Conservation (phyloP, 1,284 basidiomycete species). For the Trichosporon faecale region DNA sequence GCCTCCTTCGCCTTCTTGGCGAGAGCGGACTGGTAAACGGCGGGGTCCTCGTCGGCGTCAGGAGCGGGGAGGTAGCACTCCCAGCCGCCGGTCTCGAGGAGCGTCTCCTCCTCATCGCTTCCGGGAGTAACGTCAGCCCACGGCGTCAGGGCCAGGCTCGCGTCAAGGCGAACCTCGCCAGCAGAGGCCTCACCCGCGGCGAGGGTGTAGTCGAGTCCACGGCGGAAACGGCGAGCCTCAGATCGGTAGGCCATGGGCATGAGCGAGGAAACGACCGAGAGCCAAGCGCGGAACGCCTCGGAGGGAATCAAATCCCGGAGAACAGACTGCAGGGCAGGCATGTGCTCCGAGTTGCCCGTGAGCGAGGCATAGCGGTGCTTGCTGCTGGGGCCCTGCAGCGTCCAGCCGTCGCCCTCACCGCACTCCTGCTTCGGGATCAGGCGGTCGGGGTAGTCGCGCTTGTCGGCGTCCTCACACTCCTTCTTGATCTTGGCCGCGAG, state of each 20-base stretch:
- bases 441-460: constrained; percentile 55
- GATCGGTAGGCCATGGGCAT: constrained; percentile 70
- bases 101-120: constrained; percentile 52
- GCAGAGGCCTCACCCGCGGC: constrained; percentile 77
- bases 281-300: constrained; percentile 83
- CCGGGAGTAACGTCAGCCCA: constrained; percentile 55
- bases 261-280: constrained; percentile 73
- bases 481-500: constrained; percentile 67
- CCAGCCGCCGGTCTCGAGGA: constrained; percentile 80
- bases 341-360: constrained; percentile 25
- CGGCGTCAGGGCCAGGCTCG: constrained; percentile 86
- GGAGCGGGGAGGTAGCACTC: constrained; percentile 96
- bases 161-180: constrained; percentile 73
- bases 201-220: constrained; percentile 91
- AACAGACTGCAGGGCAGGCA: constrained; percentile 61
- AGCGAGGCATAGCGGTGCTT: constrained; percentile 87
- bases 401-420: constrained; percentile 62
- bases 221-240: constrained; percentile 82
- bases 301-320: constrained; percentile 69
- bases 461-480: constrained; percentile 65
- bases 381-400: constrained; percentile 80
- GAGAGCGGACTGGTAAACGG: constrained; percentile 73
- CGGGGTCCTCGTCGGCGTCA: constrained; percentile 88
- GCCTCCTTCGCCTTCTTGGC: constrained; percentile 44
- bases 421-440: constrained; percentile 63